These are phyloP conservation scores for Candida lessepsii DNA, from an alignment of 805 yeast species.

Conservation along the genomic window DNA sequence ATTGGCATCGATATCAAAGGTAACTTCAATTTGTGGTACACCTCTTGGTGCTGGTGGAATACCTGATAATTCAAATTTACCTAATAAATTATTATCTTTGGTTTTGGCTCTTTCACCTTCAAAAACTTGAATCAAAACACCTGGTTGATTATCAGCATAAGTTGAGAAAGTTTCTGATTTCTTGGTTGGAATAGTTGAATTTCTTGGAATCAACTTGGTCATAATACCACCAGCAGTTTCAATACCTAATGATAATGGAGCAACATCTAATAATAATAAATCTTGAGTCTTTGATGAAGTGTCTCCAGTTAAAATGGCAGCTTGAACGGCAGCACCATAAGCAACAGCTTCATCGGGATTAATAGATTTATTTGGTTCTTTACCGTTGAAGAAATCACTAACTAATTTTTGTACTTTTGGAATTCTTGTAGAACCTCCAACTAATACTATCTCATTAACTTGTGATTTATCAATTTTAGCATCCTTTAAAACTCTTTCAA, in stretches of 20 bases:
- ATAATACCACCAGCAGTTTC: slow-evolving; percentile 97
- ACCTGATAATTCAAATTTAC: slow-evolving; percentile 82
- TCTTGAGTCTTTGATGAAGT: slow-evolving; percentile 46
- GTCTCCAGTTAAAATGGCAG: slow-evolving; percentile 95
- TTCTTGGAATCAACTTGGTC: slow-evolving; percentile 93
- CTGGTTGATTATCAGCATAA: slow-evolving; percentile 94
- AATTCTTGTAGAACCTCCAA: slow-evolving; percentile 99
- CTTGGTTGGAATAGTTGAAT: slow-evolving; percentile 93
- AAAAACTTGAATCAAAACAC: slow-evolving; percentile 88
- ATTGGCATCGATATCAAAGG: slow-evolving; percentile 84
- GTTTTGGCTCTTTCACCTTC: slow-evolving; percentile 97
- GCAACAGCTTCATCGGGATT: slow-evolving; percentile 99
- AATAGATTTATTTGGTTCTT: slow-evolving; percentile 95
- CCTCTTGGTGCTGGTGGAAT: slow-evolving; percentile 93
- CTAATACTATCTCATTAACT: slow-evolving; percentile 91
- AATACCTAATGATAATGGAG: slow-evolving; percentile 92
- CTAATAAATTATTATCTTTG: slow-evolving; percentile 86
- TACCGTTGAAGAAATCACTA: slow-evolving; percentile 87
- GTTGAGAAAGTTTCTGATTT: slow-evolving; percentile 95
- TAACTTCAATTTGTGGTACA: slow-evolving; percentile 85
- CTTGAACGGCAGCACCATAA: slow-evolving; percentile 99
- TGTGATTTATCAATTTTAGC: slow-evolving; percentile 84
- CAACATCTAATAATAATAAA: slow-evolving; percentile 78
- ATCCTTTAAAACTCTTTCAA: slow-evolving; percentile 92
- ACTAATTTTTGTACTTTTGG: slow-evolving; percentile 96